Percentiles rank a stretch among this genome's conserved stretches.
Conservation (phyloP, 352 stramenopile species). For the Nothophytophthora sp. region DNA sequence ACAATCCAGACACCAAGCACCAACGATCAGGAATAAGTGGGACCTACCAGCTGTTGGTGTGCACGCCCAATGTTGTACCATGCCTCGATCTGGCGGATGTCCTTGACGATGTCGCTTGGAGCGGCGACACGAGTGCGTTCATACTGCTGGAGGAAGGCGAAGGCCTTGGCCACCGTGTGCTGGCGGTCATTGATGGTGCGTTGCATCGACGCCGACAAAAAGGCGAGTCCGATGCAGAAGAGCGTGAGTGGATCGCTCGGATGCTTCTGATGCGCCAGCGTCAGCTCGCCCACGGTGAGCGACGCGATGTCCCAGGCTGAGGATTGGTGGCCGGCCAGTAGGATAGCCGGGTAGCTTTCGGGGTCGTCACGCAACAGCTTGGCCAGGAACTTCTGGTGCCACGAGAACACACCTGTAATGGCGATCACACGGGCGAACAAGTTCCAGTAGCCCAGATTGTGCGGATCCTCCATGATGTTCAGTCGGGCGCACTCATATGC, state of each 20-base stretch:
- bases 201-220: conserved; percentile 84
- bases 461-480: conserved; percentile 86
- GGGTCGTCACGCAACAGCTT: conserved; percentile 81
- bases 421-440: conserved; percentile 83
- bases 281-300: conserved; percentile 83
- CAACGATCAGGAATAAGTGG: not conserved
- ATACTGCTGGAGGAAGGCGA: conserved; percentile 86
- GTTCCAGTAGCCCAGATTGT: conserved; percentile 86
- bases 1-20: not conserved
- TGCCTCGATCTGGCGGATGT: conserved; percentile 70
- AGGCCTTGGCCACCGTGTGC: conserved; percentile 84
- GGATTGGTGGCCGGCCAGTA: conserved; percentile 83
- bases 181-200: conserved; percentile 86
- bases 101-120: conserved; percentile 53
- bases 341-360: conserved; percentile 75
- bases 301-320: conserved; percentile 86
- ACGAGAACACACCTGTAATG: conserved; percentile 85
- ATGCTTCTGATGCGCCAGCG: conserved; percentile 78
- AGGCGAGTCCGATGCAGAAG: conserved; percentile 85
- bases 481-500: conserved; percentile 85
- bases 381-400: conserved; percentile 86
- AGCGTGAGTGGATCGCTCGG: conserved; percentile 73
- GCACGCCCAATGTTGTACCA: conserved; percentile 90
- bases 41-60: conserved; percentile 83
- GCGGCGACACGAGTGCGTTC: conserved; percentile 52